Evolutionary conservation across 345 rosid genomes (phyloP).

Genomic region (Linum trigynum): DNA sequence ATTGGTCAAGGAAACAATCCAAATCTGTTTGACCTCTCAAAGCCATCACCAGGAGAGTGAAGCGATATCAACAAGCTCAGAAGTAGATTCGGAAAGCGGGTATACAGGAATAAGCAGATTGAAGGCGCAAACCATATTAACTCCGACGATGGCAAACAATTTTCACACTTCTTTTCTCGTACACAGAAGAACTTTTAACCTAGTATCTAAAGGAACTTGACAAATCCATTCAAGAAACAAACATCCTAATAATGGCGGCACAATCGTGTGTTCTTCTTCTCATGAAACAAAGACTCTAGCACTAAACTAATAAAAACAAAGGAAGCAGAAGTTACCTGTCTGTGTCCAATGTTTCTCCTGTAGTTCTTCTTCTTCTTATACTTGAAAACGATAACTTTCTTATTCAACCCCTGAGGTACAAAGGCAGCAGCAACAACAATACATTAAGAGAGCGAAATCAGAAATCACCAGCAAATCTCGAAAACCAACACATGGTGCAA

Average conservation of each 20-base stretch:
- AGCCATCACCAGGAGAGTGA: background rate
- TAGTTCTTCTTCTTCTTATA: slow-evolving; percentile 92
- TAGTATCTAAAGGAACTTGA: too few relatives aligned
- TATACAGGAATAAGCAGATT: too few relatives aligned
- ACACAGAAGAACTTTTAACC: too few relatives aligned
- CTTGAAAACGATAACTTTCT: slow-evolving; percentile 80
- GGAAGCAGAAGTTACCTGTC: slow-evolving; percentile 50
- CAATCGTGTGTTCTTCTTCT: background rate
- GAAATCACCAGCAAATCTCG: background rate
- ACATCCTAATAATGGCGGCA: too few relatives aligned
- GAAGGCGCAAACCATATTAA: too few relatives aligned
- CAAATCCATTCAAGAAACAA: too few relatives aligned
- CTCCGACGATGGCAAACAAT: too few relatives aligned
- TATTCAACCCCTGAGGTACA: slow-evolving; percentile 58
- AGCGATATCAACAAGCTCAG: too few relatives aligned
- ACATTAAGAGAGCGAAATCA: background rate
- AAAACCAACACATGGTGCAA: background rate
- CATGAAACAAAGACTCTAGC: too few relatives aligned
- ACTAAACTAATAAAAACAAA: background rate
- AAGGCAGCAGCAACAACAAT: background rate
- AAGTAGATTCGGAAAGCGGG: too few relatives aligned
- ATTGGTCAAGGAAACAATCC: background rate
- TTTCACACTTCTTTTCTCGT: too few relatives aligned
- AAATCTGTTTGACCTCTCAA: background rate
- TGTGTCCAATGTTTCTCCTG: slow-evolving; percentile 89